Base-by-base conservation (phyloP, 805 yeast genomes). In the Allodekkera sacchari region DNA sequence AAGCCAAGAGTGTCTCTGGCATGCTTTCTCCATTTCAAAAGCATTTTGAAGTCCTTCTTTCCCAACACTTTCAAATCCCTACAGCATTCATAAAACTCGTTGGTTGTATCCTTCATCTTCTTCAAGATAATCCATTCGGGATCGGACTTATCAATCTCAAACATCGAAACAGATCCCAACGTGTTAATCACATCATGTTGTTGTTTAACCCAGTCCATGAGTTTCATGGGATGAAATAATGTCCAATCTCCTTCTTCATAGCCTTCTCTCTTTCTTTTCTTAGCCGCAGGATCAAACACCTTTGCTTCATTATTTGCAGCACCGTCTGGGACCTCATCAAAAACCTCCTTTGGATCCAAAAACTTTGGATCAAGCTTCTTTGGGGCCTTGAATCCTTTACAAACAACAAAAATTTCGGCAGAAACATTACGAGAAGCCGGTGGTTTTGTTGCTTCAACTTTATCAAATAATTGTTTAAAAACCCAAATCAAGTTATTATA, bases 381-480 rank as follows among this genome's bases (percentile, higher is more conserved):
- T 30, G 99, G 98, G 10, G 97, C 96, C 57, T 88, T 89, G 65
- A 83, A 92, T 9, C 94, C 94, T 55, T 78, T 78, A 61, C 99
- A 92, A 22, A 88, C 96, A 28, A 92, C 98, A 53, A 92, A 92
- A 50, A 92, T 92, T 67, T 92, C 99, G 3, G 99, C 99, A 53
- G 97, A 89, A 21, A 92, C 99, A 59, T 85, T 87, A 77, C 99
- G 88, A 23, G 96, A 87, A 7, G 97, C 88, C 7, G 99, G 97
- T 6, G 99, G 99, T 53, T 92, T 92, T 1, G 99, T 92, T 13
- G 99, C 99, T 58, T 92, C 97, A 33, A 92, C 97, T 52, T 82
- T 88, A 33, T 87, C 95, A 52, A 92, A 92, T 35, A 92, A 66
- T 58, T 92, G 98, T 51, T 85, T 87, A 63, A 92, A 89, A 4